phyloP scores from a whole-genome alignment of 805 yeast species.

The Barnettozyma populi region DNA sequence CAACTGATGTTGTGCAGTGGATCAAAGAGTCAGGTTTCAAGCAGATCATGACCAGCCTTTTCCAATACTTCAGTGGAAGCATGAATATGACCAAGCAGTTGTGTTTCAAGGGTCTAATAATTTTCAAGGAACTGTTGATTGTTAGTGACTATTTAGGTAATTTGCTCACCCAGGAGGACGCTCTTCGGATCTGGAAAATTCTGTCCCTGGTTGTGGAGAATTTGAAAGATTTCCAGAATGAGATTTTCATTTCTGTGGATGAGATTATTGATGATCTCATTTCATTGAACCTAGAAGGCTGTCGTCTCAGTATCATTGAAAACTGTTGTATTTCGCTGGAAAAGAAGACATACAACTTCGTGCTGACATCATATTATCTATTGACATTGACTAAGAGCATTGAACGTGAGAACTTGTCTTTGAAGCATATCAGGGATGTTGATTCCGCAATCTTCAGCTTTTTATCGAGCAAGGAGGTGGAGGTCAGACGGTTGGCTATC shows the following conservation, averaged over 20 bases:
- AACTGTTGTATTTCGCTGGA: constrained; percentile 13
- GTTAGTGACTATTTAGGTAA: constrained; percentile 13
- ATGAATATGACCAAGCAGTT: constrained; percentile 18
- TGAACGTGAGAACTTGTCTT: constrained; percentile 11
- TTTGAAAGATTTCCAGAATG: constrained; percentile 19
- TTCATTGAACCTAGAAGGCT: constrained; percentile 3
- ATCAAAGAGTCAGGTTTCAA: constrained; percentile 16
- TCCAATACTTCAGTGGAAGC: constrained; percentile 20
- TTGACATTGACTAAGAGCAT: constrained; percentile 18
- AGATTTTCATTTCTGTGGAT: constrained; percentile 22
- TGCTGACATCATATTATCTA: constrained; percentile 18
- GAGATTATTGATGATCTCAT: constrained; percentile 23
- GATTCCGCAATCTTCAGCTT: constrained; percentile 16
- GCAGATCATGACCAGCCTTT: constrained; percentile 9
- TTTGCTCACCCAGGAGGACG: constrained; percentile 7
- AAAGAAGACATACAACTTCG: background rate
- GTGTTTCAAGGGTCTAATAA: constrained; percentile 24
- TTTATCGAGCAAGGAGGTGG: constrained; percentile 21
- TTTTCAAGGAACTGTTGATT: constrained; percentile 21
- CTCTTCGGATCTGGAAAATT: constrained; percentile 17
- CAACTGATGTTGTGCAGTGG: constrained; percentile 16
- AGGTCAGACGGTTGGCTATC: constrained; percentile 24
- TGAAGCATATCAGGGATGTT: constrained; percentile 18
- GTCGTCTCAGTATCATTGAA: constrained; percentile 11
- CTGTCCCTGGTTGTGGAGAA: constrained; percentile 22